phyloP scores from a whole-genome alignment of 139 green algal genomes.

The Chlamydomonas sp. region DNA sequence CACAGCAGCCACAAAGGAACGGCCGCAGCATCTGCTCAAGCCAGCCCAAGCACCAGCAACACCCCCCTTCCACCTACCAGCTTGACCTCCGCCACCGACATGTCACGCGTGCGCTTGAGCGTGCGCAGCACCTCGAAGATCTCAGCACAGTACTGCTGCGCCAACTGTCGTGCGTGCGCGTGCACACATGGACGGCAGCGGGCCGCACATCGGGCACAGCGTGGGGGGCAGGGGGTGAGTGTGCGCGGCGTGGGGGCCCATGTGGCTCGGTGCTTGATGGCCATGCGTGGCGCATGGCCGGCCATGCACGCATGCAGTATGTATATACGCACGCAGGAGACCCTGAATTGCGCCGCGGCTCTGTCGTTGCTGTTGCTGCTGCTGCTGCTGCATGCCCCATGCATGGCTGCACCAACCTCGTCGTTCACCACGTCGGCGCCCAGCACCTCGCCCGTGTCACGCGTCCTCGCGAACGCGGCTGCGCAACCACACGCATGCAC shows the following conservation, averaged over 20 bases:
- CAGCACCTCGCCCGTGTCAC: conserved; percentile 36
- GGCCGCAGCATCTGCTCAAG: too few species aligned
- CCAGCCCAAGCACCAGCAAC: too few species aligned
- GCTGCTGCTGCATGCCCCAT: too few species aligned
- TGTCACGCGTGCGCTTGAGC: conserved; percentile 70
- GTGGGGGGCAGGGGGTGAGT: background rate
- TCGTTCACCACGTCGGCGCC: conserved; percentile 42
- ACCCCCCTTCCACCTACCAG: too few species aligned
- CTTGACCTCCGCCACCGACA: conserved; percentile 72
- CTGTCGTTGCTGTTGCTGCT: too few species aligned
- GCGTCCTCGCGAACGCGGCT: conserved; percentile 47
- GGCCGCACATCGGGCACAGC: too few species aligned
- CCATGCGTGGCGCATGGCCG: background rate
- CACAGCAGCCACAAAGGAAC: too few species aligned
- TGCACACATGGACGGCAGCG: conserved; percentile 3
- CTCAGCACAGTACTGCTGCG: conserved; percentile 61
- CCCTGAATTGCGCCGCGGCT: too few species aligned
- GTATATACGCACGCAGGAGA: too few species aligned
- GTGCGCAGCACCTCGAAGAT: conserved; percentile 54
- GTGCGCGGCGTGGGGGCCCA: too few species aligned
- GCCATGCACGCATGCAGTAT: background rate
- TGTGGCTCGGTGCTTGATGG: background rate
- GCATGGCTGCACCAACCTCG: too few species aligned
- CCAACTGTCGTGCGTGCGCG: conserved; percentile 34
- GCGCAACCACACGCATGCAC: conserved; percentile 9